Conservation (phyloP, 192 early-diverging fungal genomes). For the Spizellomyces punctatus region DNA sequence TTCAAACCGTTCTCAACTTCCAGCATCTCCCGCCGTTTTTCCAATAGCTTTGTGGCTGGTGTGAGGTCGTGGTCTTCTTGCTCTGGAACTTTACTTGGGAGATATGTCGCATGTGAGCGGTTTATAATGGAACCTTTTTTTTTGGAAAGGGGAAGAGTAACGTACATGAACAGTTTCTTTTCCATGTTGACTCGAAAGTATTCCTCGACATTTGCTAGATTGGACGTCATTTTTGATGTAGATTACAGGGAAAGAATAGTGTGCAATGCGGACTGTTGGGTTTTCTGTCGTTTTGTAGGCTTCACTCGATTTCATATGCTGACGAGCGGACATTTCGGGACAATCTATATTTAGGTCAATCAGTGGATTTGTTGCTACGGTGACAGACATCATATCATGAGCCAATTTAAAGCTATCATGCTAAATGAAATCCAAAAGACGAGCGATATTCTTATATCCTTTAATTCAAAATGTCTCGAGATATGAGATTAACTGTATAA, state of each 20-base stretch:
- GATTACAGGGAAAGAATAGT: background rate
- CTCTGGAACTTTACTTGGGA: slow-evolving; percentile 52
- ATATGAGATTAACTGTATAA: too few relatives aligned
- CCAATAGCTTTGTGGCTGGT: slow-evolving; percentile 59
- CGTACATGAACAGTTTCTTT: slow-evolving; percentile 57
- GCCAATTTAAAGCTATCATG: too few relatives aligned
- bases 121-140: background rate
- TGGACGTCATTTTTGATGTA: slow-evolving; percentile 20
- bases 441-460: too few relatives aligned
- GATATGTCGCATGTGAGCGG: background rate
- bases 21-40: slow-evolving; percentile 65
- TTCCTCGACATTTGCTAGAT: slow-evolving; percentile 30
- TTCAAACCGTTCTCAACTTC: slow-evolving; percentile 63
- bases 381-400: too few relatives aligned
- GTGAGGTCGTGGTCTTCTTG: slow-evolving; percentile 67
- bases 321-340: too few relatives aligned
- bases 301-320: too few relatives aligned
- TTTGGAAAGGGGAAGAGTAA: background rate
- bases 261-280: too few relatives aligned
- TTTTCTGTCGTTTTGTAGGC: too few relatives aligned
- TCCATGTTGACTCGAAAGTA: slow-evolving; percentile 59
- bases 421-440: too few relatives aligned
- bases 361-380: too few relatives aligned
- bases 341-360: too few relatives aligned
- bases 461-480: too few relatives aligned